A percentile compares a stretch with the other conserved stretches of the same genome.
These are phyloP conservation scores for Petrea volubilis DNA, from an alignment of 257 asterid species.

Conservation along the genomic window DNA sequence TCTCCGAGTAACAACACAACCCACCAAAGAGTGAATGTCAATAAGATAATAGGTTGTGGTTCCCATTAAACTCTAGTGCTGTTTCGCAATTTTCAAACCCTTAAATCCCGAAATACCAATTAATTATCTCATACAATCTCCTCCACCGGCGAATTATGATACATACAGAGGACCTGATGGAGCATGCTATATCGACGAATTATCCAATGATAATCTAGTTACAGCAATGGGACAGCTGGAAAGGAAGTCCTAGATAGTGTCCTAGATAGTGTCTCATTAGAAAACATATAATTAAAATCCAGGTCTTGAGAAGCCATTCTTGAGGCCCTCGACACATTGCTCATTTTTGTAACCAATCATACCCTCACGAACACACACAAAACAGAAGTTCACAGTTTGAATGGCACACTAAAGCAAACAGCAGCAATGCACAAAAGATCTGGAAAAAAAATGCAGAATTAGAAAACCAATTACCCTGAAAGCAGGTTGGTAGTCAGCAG, in stretches of 20 bases:
- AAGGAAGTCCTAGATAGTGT: too few relatives aligned
- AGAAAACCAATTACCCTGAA: slow-evolving; percentile 57
- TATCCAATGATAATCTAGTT: not conserved
- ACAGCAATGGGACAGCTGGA: too few relatives aligned
- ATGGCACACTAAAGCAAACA: not conserved
- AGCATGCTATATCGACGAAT: not conserved
- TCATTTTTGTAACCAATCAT: not conserved
- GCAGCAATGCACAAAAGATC: not conserved
- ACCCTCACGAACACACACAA: not conserved
- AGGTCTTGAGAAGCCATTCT: too few relatives aligned
- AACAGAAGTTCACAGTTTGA: not conserved
- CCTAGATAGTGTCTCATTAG: too few relatives aligned
- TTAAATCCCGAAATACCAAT: not conserved
- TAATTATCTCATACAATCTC: not conserved
- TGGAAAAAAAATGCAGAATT: not conserved
- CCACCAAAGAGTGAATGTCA: not conserved
- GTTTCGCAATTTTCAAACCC: not conserved
- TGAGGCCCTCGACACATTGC: not conserved
- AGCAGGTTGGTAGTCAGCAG: slow-evolving; percentile 87
- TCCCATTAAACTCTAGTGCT: not conserved
- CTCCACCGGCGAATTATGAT: not conserved
- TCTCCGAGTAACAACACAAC: not conserved
- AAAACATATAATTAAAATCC: too few relatives aligned
- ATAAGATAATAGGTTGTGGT: not conserved
- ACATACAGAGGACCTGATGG: too few relatives aligned